Evolutionary conservation across 108 stramenopile genomes (phyloP).

Genomic region (Cyclotella sp.): DNA sequence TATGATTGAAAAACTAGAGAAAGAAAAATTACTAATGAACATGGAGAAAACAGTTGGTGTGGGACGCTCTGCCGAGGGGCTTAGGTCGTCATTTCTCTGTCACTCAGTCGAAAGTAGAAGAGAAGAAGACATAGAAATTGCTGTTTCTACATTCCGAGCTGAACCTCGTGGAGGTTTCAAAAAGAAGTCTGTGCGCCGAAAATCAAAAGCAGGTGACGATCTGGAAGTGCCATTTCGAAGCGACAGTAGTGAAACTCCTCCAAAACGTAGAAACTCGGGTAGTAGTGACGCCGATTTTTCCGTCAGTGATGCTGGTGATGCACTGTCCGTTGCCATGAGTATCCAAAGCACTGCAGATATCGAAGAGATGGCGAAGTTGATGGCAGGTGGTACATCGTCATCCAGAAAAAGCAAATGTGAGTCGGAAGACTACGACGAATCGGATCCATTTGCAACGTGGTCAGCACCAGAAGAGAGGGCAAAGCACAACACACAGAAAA

Average conservation of each 20-base stretch:
- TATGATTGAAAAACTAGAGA: conserved; percentile 31
- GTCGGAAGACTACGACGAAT: conserved; percentile 21
- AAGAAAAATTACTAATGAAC: conserved; percentile 40
- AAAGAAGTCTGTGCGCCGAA: neutral
- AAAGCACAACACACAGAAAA: conserved; percentile 13
- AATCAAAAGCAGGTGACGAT: conserved; percentile 1
- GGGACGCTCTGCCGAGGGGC: conserved; percentile 4
- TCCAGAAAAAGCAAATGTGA: conserved; percentile 1
- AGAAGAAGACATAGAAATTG: neutral
- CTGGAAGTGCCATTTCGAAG: conserved; percentile 34
- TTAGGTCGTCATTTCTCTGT: neutral
- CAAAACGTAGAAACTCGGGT: neutral
- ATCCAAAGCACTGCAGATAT: neutral
- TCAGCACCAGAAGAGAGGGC: conserved; percentile 25
- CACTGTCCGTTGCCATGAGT: conserved; percentile 10
- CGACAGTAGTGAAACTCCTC: neutral
- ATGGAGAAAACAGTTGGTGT: conserved; percentile 41
- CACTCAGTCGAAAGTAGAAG: neutral
- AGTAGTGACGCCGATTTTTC: conserved; percentile 13
- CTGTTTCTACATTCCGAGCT: conserved; percentile 3
- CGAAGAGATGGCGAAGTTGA: neutral
- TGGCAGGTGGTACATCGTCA: neutral
- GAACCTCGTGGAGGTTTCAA: neutral
- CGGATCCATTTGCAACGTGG: conserved; percentile 49
- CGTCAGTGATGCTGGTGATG: neutral